Percentiles rank a stretch among this genome's conserved stretches.
phyloP scores from a whole-genome alignment of 2,329 filamentous ascomycete species.

The Botrytis aclada region DNA sequence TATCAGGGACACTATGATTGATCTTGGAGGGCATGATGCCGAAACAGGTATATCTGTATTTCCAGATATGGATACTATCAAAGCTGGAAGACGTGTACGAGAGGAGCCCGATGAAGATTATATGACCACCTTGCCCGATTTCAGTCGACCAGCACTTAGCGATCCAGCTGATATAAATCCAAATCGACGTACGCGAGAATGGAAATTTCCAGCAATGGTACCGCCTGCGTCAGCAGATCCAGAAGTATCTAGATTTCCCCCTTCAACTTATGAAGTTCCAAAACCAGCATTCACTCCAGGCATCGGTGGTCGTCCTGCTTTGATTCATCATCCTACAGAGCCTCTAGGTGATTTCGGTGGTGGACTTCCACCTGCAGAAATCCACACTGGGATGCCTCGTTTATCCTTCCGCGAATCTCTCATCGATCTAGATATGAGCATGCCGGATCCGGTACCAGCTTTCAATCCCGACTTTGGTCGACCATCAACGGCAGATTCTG shows the following conservation, averaged over 20 bases:
- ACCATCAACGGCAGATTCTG: constrained; percentile 36
- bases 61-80: constrained; percentile 60
- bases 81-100: constrained; percentile 25
- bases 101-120: constrained; percentile 30
- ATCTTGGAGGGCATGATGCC: constrained; percentile 58
- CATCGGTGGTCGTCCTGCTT: constrained; percentile 42
- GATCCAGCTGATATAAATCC: constrained; percentile 55
- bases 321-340: constrained; percentile 52
- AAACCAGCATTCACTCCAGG: constrained; percentile 33
- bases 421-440: constrained; percentile 54
- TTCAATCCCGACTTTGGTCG: constrained; percentile 23
- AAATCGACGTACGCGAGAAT: constrained; percentile 53
- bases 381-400: constrained; percentile 24
- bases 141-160: constrained; percentile 52
- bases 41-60: constrained; percentile 56
- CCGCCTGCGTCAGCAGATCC: constrained; percentile 53
- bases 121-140: constrained; percentile 38
- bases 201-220: constrained; percentile 56
- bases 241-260: constrained; percentile 51
- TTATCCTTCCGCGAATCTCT: constrained; percentile 38
- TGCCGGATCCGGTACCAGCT: constrained; percentile 43
- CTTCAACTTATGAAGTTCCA: constrained; percentile 38
- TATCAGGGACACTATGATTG: constrained; percentile 62
- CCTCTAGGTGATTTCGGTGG: constrained; percentile 40
- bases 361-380: constrained; percentile 20